Evolutionary conservation across 306 rosid genomes (phyloP).

Genomic region (Trifolium dubium): DNA sequence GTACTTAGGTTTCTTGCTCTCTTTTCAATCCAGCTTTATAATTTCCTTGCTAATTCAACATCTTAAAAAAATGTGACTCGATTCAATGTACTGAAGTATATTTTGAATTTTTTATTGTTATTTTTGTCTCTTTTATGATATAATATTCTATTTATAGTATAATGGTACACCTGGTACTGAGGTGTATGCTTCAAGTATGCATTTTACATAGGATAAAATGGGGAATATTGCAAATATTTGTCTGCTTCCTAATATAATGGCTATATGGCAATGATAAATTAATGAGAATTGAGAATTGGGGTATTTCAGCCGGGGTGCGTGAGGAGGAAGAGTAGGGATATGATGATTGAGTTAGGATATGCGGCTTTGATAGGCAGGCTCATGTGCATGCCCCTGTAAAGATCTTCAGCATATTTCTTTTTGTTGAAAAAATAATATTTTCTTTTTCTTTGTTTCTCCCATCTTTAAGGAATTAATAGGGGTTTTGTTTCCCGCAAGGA

Average conservation of each 20-base stretch:
- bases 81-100: background rate
- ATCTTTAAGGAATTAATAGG: background rate
- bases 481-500: background rate
- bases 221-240: background rate
- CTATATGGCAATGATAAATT: background rate
- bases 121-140: background rate
- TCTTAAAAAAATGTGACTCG: background rate
- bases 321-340: background rate
- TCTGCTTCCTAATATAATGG: background rate
- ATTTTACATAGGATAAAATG: background rate
- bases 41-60: background rate
- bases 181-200: conserved; percentile 11
- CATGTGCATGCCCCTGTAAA: background rate
- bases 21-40: background rate
- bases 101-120: background rate
- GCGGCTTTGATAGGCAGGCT: background rate
- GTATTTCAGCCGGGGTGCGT: background rate
- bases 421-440: background rate
- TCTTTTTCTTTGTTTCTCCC: background rate
- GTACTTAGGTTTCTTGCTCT: background rate
- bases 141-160: background rate
- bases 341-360: background rate
- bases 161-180: background rate
- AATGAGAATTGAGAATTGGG: background rate
- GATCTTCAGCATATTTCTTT: background rate